Evolutionary conservation across 129 eudicot genomes (phyloP).

Genomic region (Helianthus annuus): DNA sequence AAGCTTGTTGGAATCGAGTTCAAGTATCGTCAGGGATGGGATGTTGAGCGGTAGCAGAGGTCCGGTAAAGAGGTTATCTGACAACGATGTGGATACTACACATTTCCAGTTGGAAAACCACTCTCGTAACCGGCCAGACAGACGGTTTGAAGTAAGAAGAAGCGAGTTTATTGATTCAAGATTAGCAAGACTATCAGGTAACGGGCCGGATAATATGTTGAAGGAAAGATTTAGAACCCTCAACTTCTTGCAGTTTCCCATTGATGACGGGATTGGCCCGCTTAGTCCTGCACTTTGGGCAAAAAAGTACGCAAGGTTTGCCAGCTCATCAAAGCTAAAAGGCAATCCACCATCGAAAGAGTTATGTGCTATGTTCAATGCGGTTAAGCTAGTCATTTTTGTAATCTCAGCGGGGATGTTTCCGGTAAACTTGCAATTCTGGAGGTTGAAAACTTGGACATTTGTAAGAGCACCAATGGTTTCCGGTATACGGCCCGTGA

Average conservation of each 20-base stretch:
- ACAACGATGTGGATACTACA: conserved; percentile 46
- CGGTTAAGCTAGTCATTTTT: conserved; percentile 46
- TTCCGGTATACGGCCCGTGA: conserved; percentile 57
- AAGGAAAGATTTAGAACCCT: conserved; percentile 56
- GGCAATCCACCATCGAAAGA: conserved; percentile 68
- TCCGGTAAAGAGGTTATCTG: conserved; percentile 63
- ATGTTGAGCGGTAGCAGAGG: conserved; percentile 57
- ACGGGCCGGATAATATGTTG: conserved; percentile 62
- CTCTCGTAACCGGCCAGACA: conserved; percentile 60
- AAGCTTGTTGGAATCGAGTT: conserved; percentile 61
- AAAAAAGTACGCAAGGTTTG: conserved; percentile 58
- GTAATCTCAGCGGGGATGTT: conserved; percentile 66
- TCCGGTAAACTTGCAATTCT: conserved; percentile 60
- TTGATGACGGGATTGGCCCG: conserved; percentile 63
- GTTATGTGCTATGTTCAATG: conserved; percentile 71
- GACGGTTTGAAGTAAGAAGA: conserved; percentile 54
- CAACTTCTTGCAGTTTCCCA: conserved; percentile 80
- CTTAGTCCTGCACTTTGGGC: conserved; percentile 63
- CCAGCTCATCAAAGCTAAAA: conserved; percentile 54
- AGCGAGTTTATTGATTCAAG: conserved; percentile 62
- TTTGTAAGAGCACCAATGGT: conserved; percentile 51
- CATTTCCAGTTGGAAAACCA: conserved; percentile 80
- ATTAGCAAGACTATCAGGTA: conserved; percentile 63
- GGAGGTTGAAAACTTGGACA: conserved; percentile 53
- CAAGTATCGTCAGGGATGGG: conserved; percentile 51